Evolutionary conservation across 495 filamentous ascomycete species (phyloP), one percentile per base, ranked within the genome.

Genomic region (Pseudoneurospora amorphoporcata): DNA sequence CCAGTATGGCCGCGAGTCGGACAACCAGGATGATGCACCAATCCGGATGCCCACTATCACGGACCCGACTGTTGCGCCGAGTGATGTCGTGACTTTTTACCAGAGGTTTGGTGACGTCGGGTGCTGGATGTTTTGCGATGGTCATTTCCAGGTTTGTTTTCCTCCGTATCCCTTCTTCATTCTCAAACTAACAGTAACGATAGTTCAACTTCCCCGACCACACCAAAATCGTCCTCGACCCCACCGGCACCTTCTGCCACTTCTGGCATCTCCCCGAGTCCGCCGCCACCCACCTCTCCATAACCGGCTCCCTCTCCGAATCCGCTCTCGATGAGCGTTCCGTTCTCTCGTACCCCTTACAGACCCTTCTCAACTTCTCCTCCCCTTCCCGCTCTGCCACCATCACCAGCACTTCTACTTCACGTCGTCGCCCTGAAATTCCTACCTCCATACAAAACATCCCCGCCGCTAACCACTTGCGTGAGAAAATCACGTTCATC

Each of bases 181-280:
- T 23, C 23, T 23, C 23, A 23, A 43, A 73, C 72, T 73, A 70
- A 72, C 69, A 72, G 68, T 19, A 71, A 41, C 69, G 0, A 61
- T 77, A 95, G 88, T 92, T 97, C 82, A 98, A 99, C 81, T 99
- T 98, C 82, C 94, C 95, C 8, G 95, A 99, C 75, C 95, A 99
- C 79, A 98, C 95, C 39, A 99, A 99, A 79, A 86, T 97, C 37
- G 88, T 96, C 4, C 83, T 97, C 68, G 92, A 92, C 41, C 85
- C 88, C 8, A 88, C 90, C 43, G 92, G 89, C 37, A 90, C 86
- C 2, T 92, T 90, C 87, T 88, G 93, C 74, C 91, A 94, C 80
- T 95, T 95, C 79, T 94, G 92, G 83, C 92, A 93, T 77, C 88
- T 97, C 7, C 91, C 92, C 0, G 81, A 89, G 6, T 87, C 89